Conservation (phyloP, 2,329 filamentous ascomycete species). For the Hypoxylon rubiginosum region DNA sequence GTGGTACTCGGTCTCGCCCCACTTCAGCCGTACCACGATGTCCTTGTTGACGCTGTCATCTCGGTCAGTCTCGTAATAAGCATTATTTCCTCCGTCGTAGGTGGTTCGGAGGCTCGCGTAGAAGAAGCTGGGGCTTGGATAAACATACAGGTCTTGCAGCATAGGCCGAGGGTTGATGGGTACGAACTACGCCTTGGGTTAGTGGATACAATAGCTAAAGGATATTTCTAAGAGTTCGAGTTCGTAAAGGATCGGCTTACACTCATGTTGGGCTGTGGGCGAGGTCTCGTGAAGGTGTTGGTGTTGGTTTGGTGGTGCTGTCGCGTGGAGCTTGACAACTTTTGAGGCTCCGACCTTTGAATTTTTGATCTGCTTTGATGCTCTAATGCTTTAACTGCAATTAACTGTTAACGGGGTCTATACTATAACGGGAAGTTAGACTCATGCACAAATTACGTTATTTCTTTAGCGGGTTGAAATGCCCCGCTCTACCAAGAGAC, state of each 20-base stretch:
- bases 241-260: slow-evolving; percentile 41
- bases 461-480: slow-evolving; percentile 3
- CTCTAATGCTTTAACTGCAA: not conserved
- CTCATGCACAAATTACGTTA: not conserved
- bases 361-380: slow-evolving; percentile 2
- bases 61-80: slow-evolving; percentile 11
- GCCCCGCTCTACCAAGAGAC: not conserved
- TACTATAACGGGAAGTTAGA: not conserved
- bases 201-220: not conserved
- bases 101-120: slow-evolving; percentile 12
- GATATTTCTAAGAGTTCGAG: not conserved
- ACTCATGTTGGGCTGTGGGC: slow-evolving; percentile 52
- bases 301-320: slow-evolving; percentile 14
- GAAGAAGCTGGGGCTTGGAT: slow-evolving; percentile 1
- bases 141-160: slow-evolving; percentile 87
- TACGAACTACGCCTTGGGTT: slow-evolving; percentile 72
- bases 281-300: slow-evolving; percentile 27
- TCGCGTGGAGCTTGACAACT: slow-evolving; percentile 25
- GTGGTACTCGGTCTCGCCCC: slow-evolving; percentile 98
- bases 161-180: slow-evolving; percentile 97
- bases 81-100: slow-evolving; percentile 10
- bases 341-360: slow-evolving; percentile 11
- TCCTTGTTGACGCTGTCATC: slow-evolving; percentile 82
- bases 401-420: slow-evolving; percentile 8
- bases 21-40: slow-evolving; percentile 94